phyloP scores from a whole-genome alignment of 1,284 basidiomycete species.

The Fomitopsis schrenkii region DNA sequence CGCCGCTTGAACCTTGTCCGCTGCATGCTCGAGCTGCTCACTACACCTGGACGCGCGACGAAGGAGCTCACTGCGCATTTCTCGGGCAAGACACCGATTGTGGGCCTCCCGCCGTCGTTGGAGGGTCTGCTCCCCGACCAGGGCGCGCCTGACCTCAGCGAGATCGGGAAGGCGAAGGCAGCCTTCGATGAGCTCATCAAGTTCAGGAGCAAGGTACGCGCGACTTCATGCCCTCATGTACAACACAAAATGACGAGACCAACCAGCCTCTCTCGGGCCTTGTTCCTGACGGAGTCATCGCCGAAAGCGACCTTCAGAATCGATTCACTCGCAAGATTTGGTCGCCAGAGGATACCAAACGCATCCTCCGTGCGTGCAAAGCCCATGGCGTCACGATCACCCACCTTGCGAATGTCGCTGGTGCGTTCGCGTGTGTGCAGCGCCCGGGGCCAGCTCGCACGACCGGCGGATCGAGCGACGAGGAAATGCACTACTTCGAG shows the following conservation, averaged over 20 bases:
- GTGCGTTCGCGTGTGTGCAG: conserved; percentile 1
- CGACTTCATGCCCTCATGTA: neutral
- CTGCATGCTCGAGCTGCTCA: conserved; percentile 2
- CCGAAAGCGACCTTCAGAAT: neutral
- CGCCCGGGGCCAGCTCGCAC: neutral
- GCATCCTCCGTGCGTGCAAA: conserved; percentile 2
- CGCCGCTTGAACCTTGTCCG: conserved; percentile 2
- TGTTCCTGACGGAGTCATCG: neutral
- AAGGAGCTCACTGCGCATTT: neutral
- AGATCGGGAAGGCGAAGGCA: neutral
- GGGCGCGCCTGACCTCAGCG: neutral
- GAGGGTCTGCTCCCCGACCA: neutral
- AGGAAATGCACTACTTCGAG: neutral
- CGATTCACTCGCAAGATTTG: neutral
- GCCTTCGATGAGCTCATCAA: neutral
- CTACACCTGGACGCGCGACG: neutral
- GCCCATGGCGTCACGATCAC: conserved; percentile 6
- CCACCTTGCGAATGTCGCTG: neutral
- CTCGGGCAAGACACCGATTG: neutral
- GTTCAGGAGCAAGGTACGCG: neutral
- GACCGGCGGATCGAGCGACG: neutral
- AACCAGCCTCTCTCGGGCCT: neutral
- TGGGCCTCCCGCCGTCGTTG: neutral
- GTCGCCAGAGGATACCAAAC: neutral
- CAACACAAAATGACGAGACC: neutral